phyloP scores from a whole-genome alignment of 768 basidiomycete genomes.

The Auricularia cornea region DNA sequence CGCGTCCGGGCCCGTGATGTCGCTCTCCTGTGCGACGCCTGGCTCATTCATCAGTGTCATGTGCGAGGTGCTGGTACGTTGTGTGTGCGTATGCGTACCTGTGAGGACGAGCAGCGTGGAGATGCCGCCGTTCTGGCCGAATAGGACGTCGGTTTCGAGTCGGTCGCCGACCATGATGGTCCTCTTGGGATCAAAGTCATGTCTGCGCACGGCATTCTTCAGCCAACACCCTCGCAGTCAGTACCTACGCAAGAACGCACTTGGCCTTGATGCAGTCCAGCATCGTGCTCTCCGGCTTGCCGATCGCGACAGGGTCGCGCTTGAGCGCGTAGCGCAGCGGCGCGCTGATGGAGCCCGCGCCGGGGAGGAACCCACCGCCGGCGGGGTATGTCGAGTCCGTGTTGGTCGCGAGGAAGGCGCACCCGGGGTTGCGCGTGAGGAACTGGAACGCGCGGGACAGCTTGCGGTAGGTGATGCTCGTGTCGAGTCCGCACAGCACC shows the following conservation, averaged over 20 bases:
- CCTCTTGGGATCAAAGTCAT: conserved; percentile 73
- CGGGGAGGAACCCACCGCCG: conserved; percentile 65
- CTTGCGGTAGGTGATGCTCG: conserved; percentile 86
- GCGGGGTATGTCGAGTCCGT: conserved; percentile 87
- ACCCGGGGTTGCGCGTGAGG: conserved; percentile 68
- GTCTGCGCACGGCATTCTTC: conserved; percentile 51
- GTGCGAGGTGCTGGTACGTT: too few species aligned
- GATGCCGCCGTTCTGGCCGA: conserved; percentile 81
- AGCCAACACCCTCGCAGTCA: neutral
- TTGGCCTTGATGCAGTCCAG: conserved; percentile 83
- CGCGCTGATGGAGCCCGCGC: conserved; percentile 77
- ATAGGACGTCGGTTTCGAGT: conserved; percentile 90
- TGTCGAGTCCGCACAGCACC: conserved; percentile 91
- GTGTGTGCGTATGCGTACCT: conserved; percentile 38
- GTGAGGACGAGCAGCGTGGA: conserved; percentile 86
- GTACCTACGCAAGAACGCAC: conserved; percentile 26
- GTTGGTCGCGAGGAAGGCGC: conserved; percentile 85
- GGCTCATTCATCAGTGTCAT: conserved; percentile 1
- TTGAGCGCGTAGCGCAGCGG: conserved; percentile 69
- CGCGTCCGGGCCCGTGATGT: conserved; percentile 63
- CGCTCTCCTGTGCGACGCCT: conserved; percentile 74
- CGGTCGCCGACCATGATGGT: conserved; percentile 97
- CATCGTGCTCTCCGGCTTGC: conserved; percentile 90
- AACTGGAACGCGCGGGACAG: conserved; percentile 88
- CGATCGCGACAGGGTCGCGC: conserved; percentile 66